Percentiles rank a stretch among this genome's conserved stretches.
These are phyloP conservation scores for Dothideomycetes sp. DNA, from an alignment of 2,329 filamentous ascomycete species.

Conservation along the genomic window DNA sequence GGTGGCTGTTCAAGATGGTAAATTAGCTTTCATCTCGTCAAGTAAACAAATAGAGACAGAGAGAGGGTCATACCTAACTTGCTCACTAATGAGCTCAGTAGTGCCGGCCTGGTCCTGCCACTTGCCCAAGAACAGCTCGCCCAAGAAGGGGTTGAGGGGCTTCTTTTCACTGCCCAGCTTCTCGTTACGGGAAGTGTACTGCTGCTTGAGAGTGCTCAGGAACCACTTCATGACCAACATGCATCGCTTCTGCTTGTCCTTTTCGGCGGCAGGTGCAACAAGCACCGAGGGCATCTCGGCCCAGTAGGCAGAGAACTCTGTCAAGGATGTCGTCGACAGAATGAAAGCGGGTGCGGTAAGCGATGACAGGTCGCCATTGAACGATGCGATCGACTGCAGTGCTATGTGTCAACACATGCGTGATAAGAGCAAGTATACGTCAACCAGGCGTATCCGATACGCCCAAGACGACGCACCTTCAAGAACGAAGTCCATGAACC, in stretches of 20 bases:
- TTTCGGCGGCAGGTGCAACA: slow-evolving; percentile 69
- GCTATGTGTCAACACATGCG: slow-evolving; percentile 1
- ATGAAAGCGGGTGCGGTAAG: slow-evolving; percentile 50
- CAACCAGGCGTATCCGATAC: background rate
- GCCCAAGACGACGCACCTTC: slow-evolving; percentile 29
- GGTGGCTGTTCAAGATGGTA: slow-evolving; percentile 49
- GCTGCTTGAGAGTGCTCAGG: slow-evolving; percentile 81
- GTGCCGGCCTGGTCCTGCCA: slow-evolving; percentile 78
- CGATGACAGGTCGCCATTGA: slow-evolving; percentile 48
- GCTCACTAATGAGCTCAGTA: slow-evolving; percentile 83
- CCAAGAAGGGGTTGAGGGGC: slow-evolving; percentile 90
- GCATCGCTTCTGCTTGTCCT: slow-evolving; percentile 71
- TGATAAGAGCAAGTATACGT: background rate
- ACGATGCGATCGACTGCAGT: slow-evolving; percentile 42
- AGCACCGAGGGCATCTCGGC: slow-evolving; percentile 56
- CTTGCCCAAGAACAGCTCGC: slow-evolving; percentile 84
- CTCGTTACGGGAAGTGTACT: slow-evolving; percentile 67
- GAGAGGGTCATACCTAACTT: slow-evolving; percentile 58
- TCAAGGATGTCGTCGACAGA: slow-evolving; percentile 45
- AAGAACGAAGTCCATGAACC: slow-evolving; percentile 42
- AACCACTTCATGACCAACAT: slow-evolving; percentile 95
- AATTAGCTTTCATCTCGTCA: no score
- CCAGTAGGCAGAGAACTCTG: slow-evolving; percentile 50
- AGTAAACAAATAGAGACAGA: no score
- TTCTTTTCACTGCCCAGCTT: slow-evolving; percentile 90